Evolutionary conservation across 495 filamentous ascomycete species (phyloP).

Genomic region (Penicillium coprophilum): DNA sequence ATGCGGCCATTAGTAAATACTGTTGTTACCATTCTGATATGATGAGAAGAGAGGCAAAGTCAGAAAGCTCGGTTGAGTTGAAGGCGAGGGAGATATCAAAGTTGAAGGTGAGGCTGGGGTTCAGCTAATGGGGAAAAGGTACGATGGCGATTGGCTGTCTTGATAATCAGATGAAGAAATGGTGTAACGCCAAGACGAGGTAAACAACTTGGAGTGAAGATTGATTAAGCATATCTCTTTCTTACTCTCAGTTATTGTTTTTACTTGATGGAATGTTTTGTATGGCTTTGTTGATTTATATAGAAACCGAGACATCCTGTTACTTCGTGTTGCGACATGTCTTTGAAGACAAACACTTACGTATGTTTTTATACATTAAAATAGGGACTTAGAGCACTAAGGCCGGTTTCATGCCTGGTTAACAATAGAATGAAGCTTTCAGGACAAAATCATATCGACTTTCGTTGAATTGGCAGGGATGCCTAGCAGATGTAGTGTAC

Average conservation of each 20-base stretch:
- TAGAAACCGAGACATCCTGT: background rate
- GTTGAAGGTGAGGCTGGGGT: too few relatives aligned
- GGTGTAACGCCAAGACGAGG: too few relatives aligned
- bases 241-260: background rate
- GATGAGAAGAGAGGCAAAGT: background rate
- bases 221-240: background rate
- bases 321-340: background rate
- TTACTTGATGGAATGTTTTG: background rate
- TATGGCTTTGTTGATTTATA: background rate
- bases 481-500: too few relatives aligned
- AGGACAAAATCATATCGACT: background rate
- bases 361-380: background rate
- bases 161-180: background rate
- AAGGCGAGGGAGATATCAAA: too few relatives aligned
- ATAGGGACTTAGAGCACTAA: background rate
- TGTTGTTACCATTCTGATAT: constrained; percentile 19
- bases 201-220: background rate
- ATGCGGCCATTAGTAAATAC: constrained; percentile 38
- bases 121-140: too few relatives aligned
- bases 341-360: background rate
- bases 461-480: too few relatives aligned
- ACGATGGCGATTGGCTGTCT: too few relatives aligned
- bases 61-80: too few relatives aligned
- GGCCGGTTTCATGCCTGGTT: background rate
- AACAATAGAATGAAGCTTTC: background rate